phyloP scores from a whole-genome alignment of 1,284 basidiomycete species.

The Peniophora sp. region DNA sequence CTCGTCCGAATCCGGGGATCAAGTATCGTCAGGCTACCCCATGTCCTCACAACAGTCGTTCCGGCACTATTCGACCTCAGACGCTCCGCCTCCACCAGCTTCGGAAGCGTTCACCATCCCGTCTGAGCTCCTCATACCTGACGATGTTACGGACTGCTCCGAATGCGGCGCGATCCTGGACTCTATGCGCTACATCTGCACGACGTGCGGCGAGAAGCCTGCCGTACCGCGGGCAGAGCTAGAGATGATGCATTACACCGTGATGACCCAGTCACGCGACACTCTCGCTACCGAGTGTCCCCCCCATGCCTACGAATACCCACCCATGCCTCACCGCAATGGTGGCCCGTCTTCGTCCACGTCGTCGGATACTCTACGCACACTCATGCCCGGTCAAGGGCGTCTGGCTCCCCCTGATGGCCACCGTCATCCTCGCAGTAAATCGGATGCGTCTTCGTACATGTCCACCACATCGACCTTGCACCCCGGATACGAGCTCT shows the following conservation, averaged over 20 bases:
- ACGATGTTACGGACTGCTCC: slow-evolving; percentile 72
- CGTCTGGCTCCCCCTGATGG: slow-evolving; percentile 10
- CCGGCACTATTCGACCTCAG: slow-evolving; percentile 11
- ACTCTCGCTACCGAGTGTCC: neutral
- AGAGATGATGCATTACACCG: slow-evolving; percentile 21
- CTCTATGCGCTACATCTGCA: slow-evolving; percentile 79
- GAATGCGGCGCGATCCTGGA: slow-evolving; percentile 69
- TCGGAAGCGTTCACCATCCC: slow-evolving; percentile 28
- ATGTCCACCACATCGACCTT: slow-evolving; percentile 8
- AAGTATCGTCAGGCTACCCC: slow-evolving; percentile 5
- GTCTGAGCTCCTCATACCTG: slow-evolving; percentile 40
- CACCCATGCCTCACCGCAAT: slow-evolving; percentile 8
- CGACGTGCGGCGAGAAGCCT: slow-evolving; percentile 73
- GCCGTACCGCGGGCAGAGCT: slow-evolving; percentile 22
- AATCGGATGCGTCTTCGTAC: slow-evolving; percentile 4
- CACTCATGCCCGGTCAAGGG: slow-evolving; percentile 6
- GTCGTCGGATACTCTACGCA: slow-evolving; percentile 10
- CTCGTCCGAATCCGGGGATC: slow-evolving; percentile 8
- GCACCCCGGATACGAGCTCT: slow-evolving; percentile 70
- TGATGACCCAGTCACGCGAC: slow-evolving; percentile 21
- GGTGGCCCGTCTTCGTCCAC: slow-evolving; percentile 2
- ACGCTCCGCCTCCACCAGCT: slow-evolving; percentile 9
- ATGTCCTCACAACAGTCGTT: neutral
- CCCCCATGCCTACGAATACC: slow-evolving; percentile 12
- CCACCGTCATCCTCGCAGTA: slow-evolving; percentile 8